Evolutionary conservation across 2,329 filamentous ascomycete genomes (phyloP).

Genomic region (Stachybotrys echinatus): DNA sequence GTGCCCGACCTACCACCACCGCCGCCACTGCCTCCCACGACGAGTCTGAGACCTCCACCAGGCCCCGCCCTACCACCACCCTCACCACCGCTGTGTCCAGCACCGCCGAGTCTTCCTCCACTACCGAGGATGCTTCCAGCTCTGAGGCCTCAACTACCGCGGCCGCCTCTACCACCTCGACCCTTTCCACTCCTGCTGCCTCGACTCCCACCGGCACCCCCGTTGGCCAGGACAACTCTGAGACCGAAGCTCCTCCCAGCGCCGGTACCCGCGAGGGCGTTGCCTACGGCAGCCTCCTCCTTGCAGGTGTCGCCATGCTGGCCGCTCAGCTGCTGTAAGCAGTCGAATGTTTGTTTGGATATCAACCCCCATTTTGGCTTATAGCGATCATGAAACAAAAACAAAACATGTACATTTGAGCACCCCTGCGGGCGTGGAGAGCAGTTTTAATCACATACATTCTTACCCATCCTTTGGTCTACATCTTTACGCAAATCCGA

Average conservation of each 20-base stretch:
- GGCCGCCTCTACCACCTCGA: slow-evolving; percentile 12
- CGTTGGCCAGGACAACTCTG: not conserved
- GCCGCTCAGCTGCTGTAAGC: slow-evolving; percentile 24
- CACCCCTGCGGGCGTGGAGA: slow-evolving; percentile 12
- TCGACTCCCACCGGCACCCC: slow-evolving; percentile 8
- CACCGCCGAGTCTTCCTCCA: slow-evolving; percentile 1
- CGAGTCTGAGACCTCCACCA: slow-evolving; percentile 1
- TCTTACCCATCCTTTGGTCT: not conserved
- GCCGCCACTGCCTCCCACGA: slow-evolving; percentile 8
- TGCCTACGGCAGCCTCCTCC: slow-evolving; percentile 17
- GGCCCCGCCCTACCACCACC: not conserved
- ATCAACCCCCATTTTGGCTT: slow-evolving; percentile 15
- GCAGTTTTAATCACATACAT: slow-evolving; percentile 23
- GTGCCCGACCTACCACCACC: slow-evolving; percentile 1
- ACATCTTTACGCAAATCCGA: not conserved
- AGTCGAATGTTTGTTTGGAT: slow-evolving; percentile 12
- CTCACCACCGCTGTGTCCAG: slow-evolving; percentile 1
- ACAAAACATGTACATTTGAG: slow-evolving; percentile 16
- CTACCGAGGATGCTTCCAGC: slow-evolving; percentile 6
- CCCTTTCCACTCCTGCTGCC: slow-evolving; percentile 6
- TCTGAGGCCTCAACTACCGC: slow-evolving; percentile 16
- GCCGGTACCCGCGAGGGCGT: slow-evolving; percentile 19
- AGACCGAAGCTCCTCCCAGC: slow-evolving; percentile 4
- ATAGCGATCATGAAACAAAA: slow-evolving; percentile 10
- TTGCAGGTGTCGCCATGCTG: slow-evolving; percentile 20